Percentiles rank a stretch among this genome's conserved stretches.
These are phyloP conservation scores for Brettanomyces nanus DNA, from an alignment of 805 yeast genomes.

Conservation along the genomic window DNA sequence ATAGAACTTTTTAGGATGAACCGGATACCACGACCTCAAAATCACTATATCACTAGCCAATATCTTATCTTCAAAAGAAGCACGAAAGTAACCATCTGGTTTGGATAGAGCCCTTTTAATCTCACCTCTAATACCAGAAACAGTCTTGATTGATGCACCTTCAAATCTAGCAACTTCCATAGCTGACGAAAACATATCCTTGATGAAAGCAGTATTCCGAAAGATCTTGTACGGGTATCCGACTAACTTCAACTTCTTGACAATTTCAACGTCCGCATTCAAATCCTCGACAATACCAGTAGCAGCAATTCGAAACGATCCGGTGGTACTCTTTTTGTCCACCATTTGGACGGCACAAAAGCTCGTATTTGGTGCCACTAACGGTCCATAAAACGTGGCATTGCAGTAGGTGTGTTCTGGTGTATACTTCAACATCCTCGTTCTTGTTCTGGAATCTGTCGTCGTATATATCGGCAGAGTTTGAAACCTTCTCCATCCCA, in stretches of 20 bases:
- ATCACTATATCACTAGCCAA: slow-evolving; percentile 84
- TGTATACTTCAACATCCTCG: slow-evolving; percentile 94
- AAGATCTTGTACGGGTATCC: slow-evolving; percentile 92
- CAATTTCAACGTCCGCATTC: slow-evolving; percentile 84
- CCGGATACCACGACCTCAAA: slow-evolving; percentile 95
- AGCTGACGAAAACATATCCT: slow-evolving; percentile 89
- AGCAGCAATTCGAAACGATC: slow-evolving; percentile 90
- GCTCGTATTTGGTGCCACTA: slow-evolving; percentile 95
- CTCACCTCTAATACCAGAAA: slow-evolving; percentile 96
- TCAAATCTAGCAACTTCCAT: slow-evolving; percentile 96
- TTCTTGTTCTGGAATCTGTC: slow-evolving; percentile 94
- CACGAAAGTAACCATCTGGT: slow-evolving; percentile 94
- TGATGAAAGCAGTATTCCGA: slow-evolving; percentile 94
- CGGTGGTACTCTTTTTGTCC: slow-evolving; percentile 74
- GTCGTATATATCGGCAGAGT: slow-evolving; percentile 94
- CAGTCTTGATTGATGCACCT: slow-evolving; percentile 95
- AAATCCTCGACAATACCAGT: slow-evolving; percentile 95
- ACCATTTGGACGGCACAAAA: slow-evolving; percentile 92
- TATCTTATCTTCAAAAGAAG: slow-evolving; percentile 93
- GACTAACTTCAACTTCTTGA: slow-evolving; percentile 88
- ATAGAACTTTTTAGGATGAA: slow-evolving; percentile 80
- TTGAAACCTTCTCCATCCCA: slow-evolving; percentile 99
- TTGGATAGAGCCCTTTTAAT: slow-evolving; percentile 88
- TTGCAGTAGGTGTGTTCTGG: slow-evolving; percentile 97
- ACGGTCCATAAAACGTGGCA: slow-evolving; percentile 94